Evolutionary conservation across 805 yeast species (phyloP), one percentile per base, ranked within the genome.

Genomic region (Kodamaea hsintzibuensis): DNA sequence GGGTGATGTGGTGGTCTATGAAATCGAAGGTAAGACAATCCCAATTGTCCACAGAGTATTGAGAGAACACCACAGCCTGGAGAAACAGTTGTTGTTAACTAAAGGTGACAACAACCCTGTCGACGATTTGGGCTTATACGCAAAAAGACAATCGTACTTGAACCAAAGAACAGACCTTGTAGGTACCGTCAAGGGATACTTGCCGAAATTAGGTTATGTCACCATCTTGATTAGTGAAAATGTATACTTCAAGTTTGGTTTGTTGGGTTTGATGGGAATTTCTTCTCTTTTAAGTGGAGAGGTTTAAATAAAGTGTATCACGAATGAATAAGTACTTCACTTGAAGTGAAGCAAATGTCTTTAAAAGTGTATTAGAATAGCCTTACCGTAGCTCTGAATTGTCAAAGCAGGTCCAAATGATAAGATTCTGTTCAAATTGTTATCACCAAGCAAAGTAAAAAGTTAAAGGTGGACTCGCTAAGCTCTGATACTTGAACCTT

Each of bases 1-100:
- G 0, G 99, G 99, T 18, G 99, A 95, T 63, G 79, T 95, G 19
- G 98, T 95, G 12, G 98, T 95, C 5, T 95, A 95, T 67, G 91
- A 95, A 62, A 82, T 91, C 14, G 79, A 80, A 49, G 88, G 85
- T 4, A 84, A 89, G 65, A 76, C 82, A 16, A 92, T 95, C 42
- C 99, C 99, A n/a, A 95, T 95, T 66, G 99, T 95, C 35, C 99
- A 95, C 68, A 82, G 99, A 62, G 97, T 95, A 0, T 69, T 95
- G 65, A 82, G 97, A 63, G 93, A 90, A 61, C 98, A 95, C 66
- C 85, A 81, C 55, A 73, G 72, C 51, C 50, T 54, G 2, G 73
- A 72, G 47, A 79, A 84, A 65, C 97, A 92, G 70, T 75, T 86
- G 49, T 70, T 95, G 49, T 79, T 95, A 56, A 95, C 99, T 1